Base-by-base conservation (phyloP, 1,139 yeast species). In the Martiniozyma asiatica region DNA sequence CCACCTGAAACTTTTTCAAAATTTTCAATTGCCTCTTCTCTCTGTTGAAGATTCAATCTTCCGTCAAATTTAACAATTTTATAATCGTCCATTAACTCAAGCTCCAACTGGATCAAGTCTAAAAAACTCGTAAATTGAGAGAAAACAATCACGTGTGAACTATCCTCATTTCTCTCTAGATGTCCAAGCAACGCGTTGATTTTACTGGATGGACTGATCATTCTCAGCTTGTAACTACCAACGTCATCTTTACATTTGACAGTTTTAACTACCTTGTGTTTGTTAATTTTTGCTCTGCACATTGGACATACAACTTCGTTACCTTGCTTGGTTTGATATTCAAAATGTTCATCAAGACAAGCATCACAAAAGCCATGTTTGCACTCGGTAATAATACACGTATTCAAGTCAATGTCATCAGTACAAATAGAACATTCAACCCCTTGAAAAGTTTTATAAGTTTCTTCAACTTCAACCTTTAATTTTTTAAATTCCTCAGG, bases 351-450 rank as follows among this genome's bases (percentile, higher is more conserved):
- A 36, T 72, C 45, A n/a, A 85, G 49, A 53, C 96, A 87, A 10
- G 62, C 60, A 26, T 75, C 58, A 50, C 97, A 87, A 38, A 77
- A 84, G 25, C 72, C 58, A 53, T 87, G 97, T 21, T 80, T 78
- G 56, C 97, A 87, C 25, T 73, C 73, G 0, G 95, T 79, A 9
- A 84, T 61, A 0, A 74, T 64, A 42, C 75, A 63, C 17, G 75
- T 73, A 4, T 67, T 65, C 2, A 56, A 31, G 1, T 65, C 59
- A 9, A 84, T 77, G 2, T 76, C 71, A 6, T 68, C 69, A 0
- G 92, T 76, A 50, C 97, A 87, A 18, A 87, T 81, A 0, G 94
- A 73, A 47, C 97, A 87, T 50, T 85, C 95, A 2, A 71, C 53
- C 4, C 63, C 64, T n/a, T 54, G 58, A n/a, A 69, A 45, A 5